Base-by-base conservation (phyloP, 1,284 basidiomycete genomes). In the Ceratobasidium sp. region DNA sequence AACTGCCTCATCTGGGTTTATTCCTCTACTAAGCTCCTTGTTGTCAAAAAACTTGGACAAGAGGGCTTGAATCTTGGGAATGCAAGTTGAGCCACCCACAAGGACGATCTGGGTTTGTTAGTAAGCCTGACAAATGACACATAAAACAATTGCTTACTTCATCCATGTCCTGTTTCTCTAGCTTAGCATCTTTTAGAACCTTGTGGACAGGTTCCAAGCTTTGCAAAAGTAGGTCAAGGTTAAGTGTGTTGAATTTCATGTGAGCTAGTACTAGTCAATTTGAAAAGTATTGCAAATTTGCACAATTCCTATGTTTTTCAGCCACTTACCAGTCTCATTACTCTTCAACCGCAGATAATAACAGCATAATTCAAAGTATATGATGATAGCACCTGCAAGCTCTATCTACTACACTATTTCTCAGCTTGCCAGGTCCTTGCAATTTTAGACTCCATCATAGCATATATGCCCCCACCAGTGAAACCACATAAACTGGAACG, bases 1-100 rank as follows among this genome's bases (percentile, higher is more conserved):
- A 81, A 99, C 97, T 80, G 98, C 97, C 89, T 99, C 97, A 84
- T 99, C 97, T 80, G 97, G 97, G 93, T 99, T 99, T 91, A 99
- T 99, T 86, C 84, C 84, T 81, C 83, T 84, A 84, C 86, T 86
- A 81, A 84, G 86, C 82, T 86, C 85, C 82, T 87, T 86, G 77
- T 89, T 89, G 83, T 87, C 87, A 81, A 89, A 89, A 86, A 85
- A 88, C 78, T 88, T 87, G 83, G 86, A 86, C 83, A 91, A 87
- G 81, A 91, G 87, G 82, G 89, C 86, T 84, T 89, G 89, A 80
- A 90, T 88, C 84, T 89, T 89, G 83, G 89, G 89, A 81, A 90
- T 90, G 85, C 89, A 88, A 71, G 89, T 90, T 42, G 89, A 90
- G 81, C 89, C 89, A 85, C 89, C 89, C 78, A 90, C 89, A 79